Evolutionary conservation across 306 rosid species (phyloP), one percentile per base, ranked within the genome.

Genomic region (Canavalia ensiformis): DNA sequence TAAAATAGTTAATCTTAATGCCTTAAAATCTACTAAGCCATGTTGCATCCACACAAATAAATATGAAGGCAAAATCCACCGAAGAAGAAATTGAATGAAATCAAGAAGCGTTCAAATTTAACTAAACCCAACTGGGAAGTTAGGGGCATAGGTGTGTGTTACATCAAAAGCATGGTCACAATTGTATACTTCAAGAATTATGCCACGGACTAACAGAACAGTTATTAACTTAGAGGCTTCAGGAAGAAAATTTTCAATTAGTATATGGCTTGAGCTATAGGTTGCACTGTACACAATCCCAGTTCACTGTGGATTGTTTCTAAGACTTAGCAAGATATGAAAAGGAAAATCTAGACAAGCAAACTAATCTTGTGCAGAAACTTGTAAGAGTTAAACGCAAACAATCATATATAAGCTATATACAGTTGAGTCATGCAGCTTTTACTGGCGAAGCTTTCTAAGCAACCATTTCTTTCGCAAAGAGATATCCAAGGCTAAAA

Each of bases 381-480:
- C 42, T 44, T 37, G 6, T 0, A 11, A 18, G 12, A 13, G 37
- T 9, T n/a, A 9, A 33, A 13, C 11, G 1, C 1, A 0, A n/a
- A 76, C 8, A 51, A 30, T 33, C 49, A 51, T 2, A 25, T 60
- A 25, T 62, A 34, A 62, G 45, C 47, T 64, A 67, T 47, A 5
- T 50, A 80, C 57, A 68, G 44, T 41, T 42, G 39, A 67, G 76
- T 59, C 8, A 64, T 39, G 52, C 3, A 49, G 68, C 80, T 58
- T 80, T 51, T 35, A 67, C 1, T 76, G 76, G 18, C 91, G 95
- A 71, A 90, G 94, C 88, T 90, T 89, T 82, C 95, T 84, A 35
- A 92, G 80, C 64, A 92, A 83, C 97, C 95, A 90, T 82, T 92
- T 92, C 88, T 85, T 90, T 42, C 97, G 79, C 78, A 90, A 74